These are phyloP conservation scores for Physcomitrium patens DNA, from an alignment of 225 moss, liverwort and hornwort species.

Conservation along the genomic window DNA sequence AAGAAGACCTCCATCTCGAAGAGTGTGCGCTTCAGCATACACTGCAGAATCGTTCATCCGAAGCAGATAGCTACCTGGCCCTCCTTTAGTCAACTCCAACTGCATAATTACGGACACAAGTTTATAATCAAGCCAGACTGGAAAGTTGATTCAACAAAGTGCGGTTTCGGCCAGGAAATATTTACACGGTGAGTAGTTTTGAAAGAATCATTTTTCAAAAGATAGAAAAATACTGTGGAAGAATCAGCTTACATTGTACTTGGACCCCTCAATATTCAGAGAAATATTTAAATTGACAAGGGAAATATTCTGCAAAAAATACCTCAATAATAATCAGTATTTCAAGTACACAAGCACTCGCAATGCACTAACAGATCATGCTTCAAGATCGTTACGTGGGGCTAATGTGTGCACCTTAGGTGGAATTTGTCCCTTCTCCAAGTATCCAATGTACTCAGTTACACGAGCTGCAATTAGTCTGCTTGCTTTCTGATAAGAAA, in stretches of 20 bases:
- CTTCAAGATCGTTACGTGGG: neutral
- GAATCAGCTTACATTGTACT: slow-evolving; percentile 72
- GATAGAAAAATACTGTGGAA: slow-evolving; percentile 1
- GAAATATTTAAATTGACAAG: slow-evolving; percentile 82
- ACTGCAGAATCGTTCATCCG: slow-evolving; percentile 81
- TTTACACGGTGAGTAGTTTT: neutral
- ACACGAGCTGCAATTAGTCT: slow-evolving; percentile 82
- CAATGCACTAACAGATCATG: neutral
- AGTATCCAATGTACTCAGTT: slow-evolving; percentile 90
- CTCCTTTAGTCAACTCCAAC: slow-evolving; percentile 90
- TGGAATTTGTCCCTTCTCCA: slow-evolving; percentile 97
- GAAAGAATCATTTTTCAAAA: neutral
- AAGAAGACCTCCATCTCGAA: slow-evolving; percentile 95
- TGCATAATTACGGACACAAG: slow-evolving; percentile 32
- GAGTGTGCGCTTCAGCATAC: slow-evolving; percentile 84
- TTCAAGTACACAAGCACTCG: neutral
- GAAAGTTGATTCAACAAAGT: neutral
- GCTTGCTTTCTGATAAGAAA: slow-evolving; percentile 70
- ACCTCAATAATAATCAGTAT: slow-evolving; percentile 13
- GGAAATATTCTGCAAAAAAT: slow-evolving; percentile 74
- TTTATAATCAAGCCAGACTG: slow-evolving; percentile 10
- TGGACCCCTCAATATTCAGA: slow-evolving; percentile 89
- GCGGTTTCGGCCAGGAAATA: neutral
- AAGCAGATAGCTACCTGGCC: slow-evolving; percentile 75
- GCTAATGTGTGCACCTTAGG: slow-evolving; percentile 67